A percentile compares a stretch with the other conserved stretches of the same genome.
phyloP scores from a whole-genome alignment of 2,329 filamentous ascomycete genomes.

The Trichoderma harzianum region DNA sequence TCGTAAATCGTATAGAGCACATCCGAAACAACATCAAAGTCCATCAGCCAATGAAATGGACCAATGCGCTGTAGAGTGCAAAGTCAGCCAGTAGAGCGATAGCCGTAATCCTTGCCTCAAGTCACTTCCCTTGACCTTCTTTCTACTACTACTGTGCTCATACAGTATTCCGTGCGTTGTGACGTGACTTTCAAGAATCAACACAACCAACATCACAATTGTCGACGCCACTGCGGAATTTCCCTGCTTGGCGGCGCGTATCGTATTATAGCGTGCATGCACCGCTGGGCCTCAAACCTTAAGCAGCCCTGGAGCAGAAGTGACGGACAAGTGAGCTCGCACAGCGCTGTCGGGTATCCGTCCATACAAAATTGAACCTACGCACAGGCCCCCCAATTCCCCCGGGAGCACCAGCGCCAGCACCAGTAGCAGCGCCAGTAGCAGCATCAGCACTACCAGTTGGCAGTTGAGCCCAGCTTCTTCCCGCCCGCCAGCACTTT shows the following conservation, averaged over 20 bases:
- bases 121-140: neutral
- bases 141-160: neutral
- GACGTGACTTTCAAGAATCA: neutral
- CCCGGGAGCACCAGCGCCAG: neutral
- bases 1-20: neutral
- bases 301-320: neutral
- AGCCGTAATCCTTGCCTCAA: neutral
- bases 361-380: neutral
- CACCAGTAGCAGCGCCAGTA: neutral
- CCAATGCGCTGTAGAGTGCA: neutral
- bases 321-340: neutral
- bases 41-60: neutral
- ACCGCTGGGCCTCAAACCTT: neutral
- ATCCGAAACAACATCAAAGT: neutral
- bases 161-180: neutral
- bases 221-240: neutral
- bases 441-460: neutral
- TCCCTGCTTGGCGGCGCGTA: neutral
- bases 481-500: neutral
- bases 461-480: neutral
- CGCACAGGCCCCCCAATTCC: neutral
- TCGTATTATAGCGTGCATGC: neutral
- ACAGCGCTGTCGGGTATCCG: neutral
- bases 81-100: neutral
- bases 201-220: neutral